Percentiles rank a stretch among this genome's conserved stretches.
Evolutionary conservation across 2,329 filamentous ascomycete species (phyloP).

Genomic region (Capronia coronata): DNA sequence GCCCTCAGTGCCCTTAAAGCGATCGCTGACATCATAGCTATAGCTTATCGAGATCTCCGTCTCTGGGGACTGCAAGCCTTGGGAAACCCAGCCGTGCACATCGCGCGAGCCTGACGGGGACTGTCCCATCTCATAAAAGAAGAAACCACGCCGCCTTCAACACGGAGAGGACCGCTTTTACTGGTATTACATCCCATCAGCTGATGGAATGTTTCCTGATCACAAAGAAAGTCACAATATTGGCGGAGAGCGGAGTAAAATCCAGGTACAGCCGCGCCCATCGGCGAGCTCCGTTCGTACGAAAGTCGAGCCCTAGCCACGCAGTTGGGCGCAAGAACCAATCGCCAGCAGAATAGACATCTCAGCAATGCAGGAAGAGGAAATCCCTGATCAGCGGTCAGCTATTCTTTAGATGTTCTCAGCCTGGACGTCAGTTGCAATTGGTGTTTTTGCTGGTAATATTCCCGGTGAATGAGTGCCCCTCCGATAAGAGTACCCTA

Average conservation of each 20-base stretch:
- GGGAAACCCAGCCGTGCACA: background rate
- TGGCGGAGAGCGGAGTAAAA: background rate
- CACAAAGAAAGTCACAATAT: background rate
- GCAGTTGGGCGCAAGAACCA: conserved; percentile 7
- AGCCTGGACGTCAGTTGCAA: background rate
- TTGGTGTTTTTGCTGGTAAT: background rate
- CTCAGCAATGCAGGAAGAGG: background rate
- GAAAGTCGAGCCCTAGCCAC: conserved; percentile 3
- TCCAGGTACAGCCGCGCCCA: conserved; percentile 4
- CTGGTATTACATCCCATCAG: background rate
- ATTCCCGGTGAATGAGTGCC: background rate
- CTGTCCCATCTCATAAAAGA: background rate
- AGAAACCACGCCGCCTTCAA: background rate
- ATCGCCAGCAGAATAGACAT: conserved; percentile 14
- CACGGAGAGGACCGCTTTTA: background rate
- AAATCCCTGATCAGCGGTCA: conserved; percentile 18
- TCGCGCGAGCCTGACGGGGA: background rate
- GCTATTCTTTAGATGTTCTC: conserved; percentile 1
- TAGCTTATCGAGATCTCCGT: background rate
- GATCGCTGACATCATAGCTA: background rate
- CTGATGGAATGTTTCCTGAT: background rate
- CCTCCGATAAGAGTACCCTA: conserved; percentile 18
- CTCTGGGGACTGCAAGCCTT: too few species aligned
- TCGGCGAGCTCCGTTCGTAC: conserved; percentile 22
- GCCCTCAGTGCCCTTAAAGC: background rate